phyloP scores from a whole-genome alignment of 176 grass and related monocot species.

The Eragrostis nindensis region DNA sequence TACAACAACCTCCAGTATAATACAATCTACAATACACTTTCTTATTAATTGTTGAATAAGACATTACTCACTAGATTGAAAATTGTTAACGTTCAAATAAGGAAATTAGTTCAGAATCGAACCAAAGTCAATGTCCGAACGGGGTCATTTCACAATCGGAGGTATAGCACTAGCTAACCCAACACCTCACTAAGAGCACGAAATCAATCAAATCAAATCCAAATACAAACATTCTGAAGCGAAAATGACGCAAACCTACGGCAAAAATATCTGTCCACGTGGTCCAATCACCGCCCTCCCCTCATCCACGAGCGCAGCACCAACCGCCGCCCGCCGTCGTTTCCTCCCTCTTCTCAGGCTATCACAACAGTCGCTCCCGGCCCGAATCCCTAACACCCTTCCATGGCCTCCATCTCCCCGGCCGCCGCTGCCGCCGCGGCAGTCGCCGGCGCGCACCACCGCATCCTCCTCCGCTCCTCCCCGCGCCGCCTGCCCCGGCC shows the following conservation, averaged over 20 bases:
- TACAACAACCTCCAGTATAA: too few relatives aligned
- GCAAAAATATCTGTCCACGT: slow-evolving; percentile 32
- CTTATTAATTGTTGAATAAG: too few relatives aligned
- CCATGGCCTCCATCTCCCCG: slow-evolving; percentile 48
- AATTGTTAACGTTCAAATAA: too few relatives aligned
- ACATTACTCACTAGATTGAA: too few relatives aligned
- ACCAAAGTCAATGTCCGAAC: too few relatives aligned
- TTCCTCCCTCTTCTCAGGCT: slow-evolving; percentile 5
- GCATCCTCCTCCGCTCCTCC: slow-evolving; percentile 38
- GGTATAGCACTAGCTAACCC: too few relatives aligned
- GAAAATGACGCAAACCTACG: neutral
- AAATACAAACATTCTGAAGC: neutral
- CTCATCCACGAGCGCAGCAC: slow-evolving; percentile 44
- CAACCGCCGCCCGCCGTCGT: slow-evolving; percentile 15
- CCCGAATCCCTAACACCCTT: slow-evolving; percentile 20
- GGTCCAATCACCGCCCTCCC: slow-evolving; percentile 41
- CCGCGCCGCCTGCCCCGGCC: slow-evolving; percentile 41
- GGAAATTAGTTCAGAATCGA: too few relatives aligned
- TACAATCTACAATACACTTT: too few relatives aligned
- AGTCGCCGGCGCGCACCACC: slow-evolving; percentile 31
- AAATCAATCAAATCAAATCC: neutral
- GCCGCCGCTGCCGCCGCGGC: slow-evolving; percentile 24
- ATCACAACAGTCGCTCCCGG: slow-evolving; percentile 14
- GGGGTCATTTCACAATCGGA: too few relatives aligned
- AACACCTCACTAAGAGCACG: too few relatives aligned